phyloP scores from a whole-genome alignment of 2,329 filamentous ascomycete genomes.

The Hymenoscyphus salicellus region DNA sequence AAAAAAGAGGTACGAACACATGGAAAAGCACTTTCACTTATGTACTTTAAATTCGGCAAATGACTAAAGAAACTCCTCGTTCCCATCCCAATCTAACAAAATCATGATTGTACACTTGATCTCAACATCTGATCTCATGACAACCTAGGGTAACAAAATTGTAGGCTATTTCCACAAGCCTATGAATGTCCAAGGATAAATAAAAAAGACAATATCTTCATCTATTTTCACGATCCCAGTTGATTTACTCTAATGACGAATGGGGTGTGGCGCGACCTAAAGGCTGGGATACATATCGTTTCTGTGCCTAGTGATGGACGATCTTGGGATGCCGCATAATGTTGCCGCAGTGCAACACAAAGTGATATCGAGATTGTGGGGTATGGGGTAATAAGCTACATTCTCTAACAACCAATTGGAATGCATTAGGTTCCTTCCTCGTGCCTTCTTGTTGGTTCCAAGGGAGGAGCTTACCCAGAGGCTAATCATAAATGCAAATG shows the following conservation, averaged over 20 bases:
- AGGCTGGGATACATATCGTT: too few relatives aligned
- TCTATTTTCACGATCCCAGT: constrained; percentile 11
- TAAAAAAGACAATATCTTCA: constrained; percentile 5
- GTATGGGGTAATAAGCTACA: not conserved
- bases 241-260: too few relatives aligned
- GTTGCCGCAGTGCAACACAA: not conserved
- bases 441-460: not conserved
- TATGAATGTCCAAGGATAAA: constrained; percentile 6
- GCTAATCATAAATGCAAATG: not conserved
- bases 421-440: not conserved
- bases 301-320: not conserved
- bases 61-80: not conserved
- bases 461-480: not conserved
- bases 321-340: not conserved
- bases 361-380: not conserved
- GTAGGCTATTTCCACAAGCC: constrained; percentile 11
- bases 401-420: not conserved
- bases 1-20: not conserved
- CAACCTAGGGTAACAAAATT: not conserved
- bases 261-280: too few relatives aligned
- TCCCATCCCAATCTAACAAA: not conserved
- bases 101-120: not conserved
- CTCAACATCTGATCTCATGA: constrained; percentile 15
- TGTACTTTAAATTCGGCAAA: constrained; percentile 4
- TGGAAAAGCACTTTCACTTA: not conserved